phyloP scores from a whole-genome alignment of 75 land plant species.

The Selaginella moellendorffii region DNA sequence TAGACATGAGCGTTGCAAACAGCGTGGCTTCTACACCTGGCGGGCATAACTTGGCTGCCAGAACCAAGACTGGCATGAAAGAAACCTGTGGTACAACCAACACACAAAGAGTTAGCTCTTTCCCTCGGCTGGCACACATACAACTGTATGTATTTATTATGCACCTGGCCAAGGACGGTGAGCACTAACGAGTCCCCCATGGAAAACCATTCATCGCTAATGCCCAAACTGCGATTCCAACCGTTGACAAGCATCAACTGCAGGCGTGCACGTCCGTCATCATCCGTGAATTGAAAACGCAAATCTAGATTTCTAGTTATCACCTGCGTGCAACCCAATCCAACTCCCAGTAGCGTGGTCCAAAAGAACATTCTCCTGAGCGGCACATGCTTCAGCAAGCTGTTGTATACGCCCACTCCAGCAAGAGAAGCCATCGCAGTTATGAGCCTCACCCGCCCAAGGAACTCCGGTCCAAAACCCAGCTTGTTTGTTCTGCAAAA shows the following conservation, averaged over 20 bases:
- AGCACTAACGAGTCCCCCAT: slow-evolving; percentile 80
- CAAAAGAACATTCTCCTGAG: slow-evolving; percentile 63
- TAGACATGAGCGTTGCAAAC: slow-evolving; percentile 99
- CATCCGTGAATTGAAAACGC: not conserved
- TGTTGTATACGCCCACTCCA: slow-evolving; percentile 84
- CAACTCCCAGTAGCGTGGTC: slow-evolving; percentile 61
- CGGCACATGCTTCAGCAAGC: slow-evolving; percentile 67
- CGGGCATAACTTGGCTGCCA: slow-evolving; percentile 89
- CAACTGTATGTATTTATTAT: not conserved
- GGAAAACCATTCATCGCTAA: slow-evolving; percentile 95
- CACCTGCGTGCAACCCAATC: slow-evolving; percentile 89
- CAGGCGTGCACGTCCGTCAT: not conserved
- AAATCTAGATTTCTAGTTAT: not conserved
- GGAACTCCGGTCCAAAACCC: slow-evolving; percentile 86
- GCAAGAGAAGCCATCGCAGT: slow-evolving; percentile 87
- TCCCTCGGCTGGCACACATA: not conserved
- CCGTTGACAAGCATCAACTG: slow-evolving; percentile 96
- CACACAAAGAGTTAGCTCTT: not conserved
- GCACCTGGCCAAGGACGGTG: slow-evolving; percentile 92
- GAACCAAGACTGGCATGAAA: slow-evolving; percentile 92
- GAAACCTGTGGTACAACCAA: slow-evolving; percentile 45
- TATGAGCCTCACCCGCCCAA: slow-evolving; percentile 90
- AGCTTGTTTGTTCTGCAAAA: slow-evolving; percentile 72
- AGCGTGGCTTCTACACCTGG: slow-evolving; percentile 92
- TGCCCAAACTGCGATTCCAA: slow-evolving; percentile 55